Evolutionary conservation across 176 grass and related monocot species (phyloP), one percentile per base, ranked within the genome.

Genomic region (Bromus sterilis): DNA sequence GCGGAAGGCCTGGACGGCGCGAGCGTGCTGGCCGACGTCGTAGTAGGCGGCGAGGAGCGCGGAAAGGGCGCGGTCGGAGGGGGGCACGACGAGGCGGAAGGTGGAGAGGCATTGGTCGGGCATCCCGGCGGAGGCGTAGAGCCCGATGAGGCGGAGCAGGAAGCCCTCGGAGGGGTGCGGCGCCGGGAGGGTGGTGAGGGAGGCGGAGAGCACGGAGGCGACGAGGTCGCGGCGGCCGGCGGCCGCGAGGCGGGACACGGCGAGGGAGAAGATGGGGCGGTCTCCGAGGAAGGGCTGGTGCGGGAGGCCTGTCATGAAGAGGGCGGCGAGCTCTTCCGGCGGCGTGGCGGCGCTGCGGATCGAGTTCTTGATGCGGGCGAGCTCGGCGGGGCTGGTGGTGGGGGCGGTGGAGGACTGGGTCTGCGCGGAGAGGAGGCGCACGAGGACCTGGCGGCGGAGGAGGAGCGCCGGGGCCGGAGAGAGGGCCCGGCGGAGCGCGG

Each of bases 21-120:
- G 83, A 55, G 91, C 94, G 68, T 80, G 66, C n/a, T 83, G 86
- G 46, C 79, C 78, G 66, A 89, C 93, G 55, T 97, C 69, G 53
- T 89, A 58, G 82, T 84, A 97, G n/a, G 91, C 91, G 9, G 84
- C 85, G 80, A 97, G 84, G 66, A 97, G 91, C 4, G 83, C 91
- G 34, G 87, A 93, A 81, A 97, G 79, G 11, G 94, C 72, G 5
- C 86, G 85, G 76, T 97, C 86, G 29, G 88, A 82, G 24, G 89
- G 74, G 13, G 64, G 74, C 16, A 21, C 36, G 77, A 93, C 86
- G 81, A 85, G 85, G 80, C 78, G 71, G 89, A 97, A 94, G 53
- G 79, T 64, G 69, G 82, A 71, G 65, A 91, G 81, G 32, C 87
- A 83, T 73, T 94, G 91, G 75, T 88, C 85, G 46, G 86, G 67